phyloP scores from a whole-genome alignment of 2,329 filamentous ascomycete species.

The Xylariaceae sp. region DNA sequence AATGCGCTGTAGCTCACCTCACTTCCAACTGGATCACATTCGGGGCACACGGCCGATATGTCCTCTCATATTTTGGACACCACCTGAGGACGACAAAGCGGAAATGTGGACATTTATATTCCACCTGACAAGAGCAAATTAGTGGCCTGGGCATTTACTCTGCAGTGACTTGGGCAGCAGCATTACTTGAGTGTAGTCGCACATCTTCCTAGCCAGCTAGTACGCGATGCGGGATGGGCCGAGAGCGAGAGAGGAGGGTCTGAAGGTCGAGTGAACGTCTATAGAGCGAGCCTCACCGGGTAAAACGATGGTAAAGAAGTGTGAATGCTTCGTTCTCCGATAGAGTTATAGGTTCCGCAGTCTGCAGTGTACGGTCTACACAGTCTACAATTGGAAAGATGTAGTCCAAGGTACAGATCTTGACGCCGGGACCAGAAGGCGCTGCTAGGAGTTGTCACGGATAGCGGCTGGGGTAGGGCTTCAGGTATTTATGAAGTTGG shows the following conservation, averaged over 20 bases:
- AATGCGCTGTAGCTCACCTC: conserved; percentile 20
- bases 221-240: neutral
- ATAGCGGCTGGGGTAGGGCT: too few species aligned
- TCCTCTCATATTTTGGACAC: conserved; percentile 32
- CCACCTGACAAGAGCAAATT: conserved; percentile 19
- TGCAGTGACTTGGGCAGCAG: neutral
- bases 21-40: conserved; percentile 31
- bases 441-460: too few species aligned
- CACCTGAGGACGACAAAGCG: conserved; percentile 31
- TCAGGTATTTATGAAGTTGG: too few species aligned
- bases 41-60: conserved; percentile 29
- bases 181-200: conserved; percentile 32
- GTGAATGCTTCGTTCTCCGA: too few species aligned
- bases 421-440: too few species aligned
- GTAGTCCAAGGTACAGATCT: too few species aligned
- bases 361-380: too few species aligned
- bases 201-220: conserved; percentile 21
- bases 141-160: neutral
- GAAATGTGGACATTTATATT: conserved; percentile 32
- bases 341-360: too few species aligned
- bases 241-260: neutral
- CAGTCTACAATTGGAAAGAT: too few species aligned
- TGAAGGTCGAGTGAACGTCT: neutral
- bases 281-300: neutral
- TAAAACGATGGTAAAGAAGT: too few species aligned